A percentile compares a stretch with the other conserved stretches of the same genome.
Conservation (phyloP, 768 basidiomycete genomes). For the Cystofilobasidium capitatum region DNA sequence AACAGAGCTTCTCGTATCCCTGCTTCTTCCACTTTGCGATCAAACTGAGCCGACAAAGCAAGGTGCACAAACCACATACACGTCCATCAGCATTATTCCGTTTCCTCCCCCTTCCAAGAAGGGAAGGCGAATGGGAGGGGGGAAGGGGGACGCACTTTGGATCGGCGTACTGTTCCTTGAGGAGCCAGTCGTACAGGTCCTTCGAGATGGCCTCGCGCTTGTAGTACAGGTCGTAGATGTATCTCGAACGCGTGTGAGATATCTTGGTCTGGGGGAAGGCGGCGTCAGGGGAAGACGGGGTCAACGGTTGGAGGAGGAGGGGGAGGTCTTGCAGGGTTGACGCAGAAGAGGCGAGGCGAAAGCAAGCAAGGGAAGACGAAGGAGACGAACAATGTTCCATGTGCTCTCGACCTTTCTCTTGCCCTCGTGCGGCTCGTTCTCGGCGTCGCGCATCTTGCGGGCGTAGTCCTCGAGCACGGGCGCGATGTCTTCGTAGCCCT, state of each 20-base stretch:
- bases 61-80: background rate
- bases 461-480: constrained; percentile 92
- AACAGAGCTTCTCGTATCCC: constrained; percentile 60
- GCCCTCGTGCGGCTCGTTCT: constrained; percentile 97
- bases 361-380: background rate
- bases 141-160: constrained; percentile 58
- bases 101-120: too few relatives aligned
- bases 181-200: constrained; percentile 89
- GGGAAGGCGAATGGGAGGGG: background rate
- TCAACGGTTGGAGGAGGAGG: constrained; percentile 44
- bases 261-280: constrained; percentile 89
- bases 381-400: constrained; percentile 35
- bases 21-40: constrained; percentile 99
- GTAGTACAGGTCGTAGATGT: constrained; percentile 97
- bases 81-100: too few relatives aligned
- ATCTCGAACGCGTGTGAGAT: constrained; percentile 87
- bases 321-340: constrained; percentile 84
- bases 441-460: constrained; percentile 96
- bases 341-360: too few relatives aligned
- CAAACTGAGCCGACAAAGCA: constrained; percentile 47
- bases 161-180: constrained; percentile 95
- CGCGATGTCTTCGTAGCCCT: constrained; percentile 87
- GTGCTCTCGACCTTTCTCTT: constrained; percentile 47
- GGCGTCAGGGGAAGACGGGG: background rate
- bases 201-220: constrained; percentile 90